Conservation (phyloP, 306 rosid genomes). For the Alnus glutinosa region DNA sequence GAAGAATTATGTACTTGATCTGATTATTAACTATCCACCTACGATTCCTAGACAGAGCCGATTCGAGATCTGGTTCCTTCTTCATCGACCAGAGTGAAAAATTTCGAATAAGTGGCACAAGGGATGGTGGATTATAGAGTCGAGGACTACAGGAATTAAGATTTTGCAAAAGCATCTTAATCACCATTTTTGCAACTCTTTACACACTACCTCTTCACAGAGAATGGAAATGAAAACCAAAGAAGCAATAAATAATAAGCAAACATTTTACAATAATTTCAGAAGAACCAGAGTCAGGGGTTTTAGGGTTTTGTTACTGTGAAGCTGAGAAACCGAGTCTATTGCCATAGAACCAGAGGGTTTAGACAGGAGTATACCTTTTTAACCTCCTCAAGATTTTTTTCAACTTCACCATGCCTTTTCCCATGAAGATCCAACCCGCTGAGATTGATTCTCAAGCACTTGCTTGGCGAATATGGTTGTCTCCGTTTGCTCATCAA, state of each 20-base stretch:
- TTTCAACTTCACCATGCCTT: not conserved
- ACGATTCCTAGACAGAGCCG: slow-evolving; percentile 71
- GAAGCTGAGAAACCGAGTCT: not conserved
- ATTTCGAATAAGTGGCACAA: slow-evolving; percentile 32
- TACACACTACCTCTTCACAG: not conserved
- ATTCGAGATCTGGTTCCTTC: slow-evolving; percentile 83
- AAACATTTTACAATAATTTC: not conserved
- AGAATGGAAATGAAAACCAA: not conserved
- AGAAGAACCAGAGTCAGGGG: not conserved
- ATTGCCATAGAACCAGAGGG: not conserved
- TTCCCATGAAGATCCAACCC: not conserved
- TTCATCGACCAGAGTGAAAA: slow-evolving; percentile 83
- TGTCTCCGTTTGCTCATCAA: not conserved
- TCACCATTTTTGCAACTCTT: slow-evolving; percentile 4
- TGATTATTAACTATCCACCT: slow-evolving; percentile 88
- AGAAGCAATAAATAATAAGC: not conserved
- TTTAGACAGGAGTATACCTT: not conserved
- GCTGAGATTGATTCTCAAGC: not conserved
- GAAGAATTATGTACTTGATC: slow-evolving; percentile 73
- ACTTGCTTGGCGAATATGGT: not conserved
- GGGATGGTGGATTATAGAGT: not conserved
- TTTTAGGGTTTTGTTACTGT: not conserved
- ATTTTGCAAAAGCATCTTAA: slow-evolving; percentile 7
- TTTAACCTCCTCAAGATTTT: not conserved
- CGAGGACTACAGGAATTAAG: not conserved